phyloP scores from a whole-genome alignment of 2,329 filamentous ascomycete genomes.

The Tolypocladium endophyticum region DNA sequence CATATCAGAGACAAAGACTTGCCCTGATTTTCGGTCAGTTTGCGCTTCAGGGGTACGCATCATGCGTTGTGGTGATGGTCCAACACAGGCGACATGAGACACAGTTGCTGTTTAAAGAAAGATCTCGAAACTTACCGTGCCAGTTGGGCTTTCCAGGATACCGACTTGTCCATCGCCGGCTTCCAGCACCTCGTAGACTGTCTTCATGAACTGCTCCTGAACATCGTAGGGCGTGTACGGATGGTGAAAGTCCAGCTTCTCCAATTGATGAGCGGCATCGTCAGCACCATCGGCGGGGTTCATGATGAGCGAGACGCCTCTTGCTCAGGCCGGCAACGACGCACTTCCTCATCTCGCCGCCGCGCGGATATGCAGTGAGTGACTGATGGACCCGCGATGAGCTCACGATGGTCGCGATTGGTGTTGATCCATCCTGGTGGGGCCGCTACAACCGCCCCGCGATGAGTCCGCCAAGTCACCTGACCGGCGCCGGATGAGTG shows the following conservation, averaged over 20 bases:
- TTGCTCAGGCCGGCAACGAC: background rate
- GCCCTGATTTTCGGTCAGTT: conserved; percentile 37
- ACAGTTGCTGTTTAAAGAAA: background rate
- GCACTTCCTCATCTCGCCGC: background rate
- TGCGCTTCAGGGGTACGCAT: background rate
- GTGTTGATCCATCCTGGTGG: conserved; percentile 6
- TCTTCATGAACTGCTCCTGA: conserved; percentile 78
- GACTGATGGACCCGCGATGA: background rate
- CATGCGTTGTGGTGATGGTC: background rate
- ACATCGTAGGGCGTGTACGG: conserved; percentile 83
- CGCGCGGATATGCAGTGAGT: background rate
- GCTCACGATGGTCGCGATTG: conserved; percentile 1
- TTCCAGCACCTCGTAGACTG: conserved; percentile 70
- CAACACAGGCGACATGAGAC: background rate
- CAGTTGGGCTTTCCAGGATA: conserved; percentile 89
- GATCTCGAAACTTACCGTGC: conserved; percentile 43
- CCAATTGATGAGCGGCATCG: conserved; percentile 9
- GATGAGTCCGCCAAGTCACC: conserved; percentile 15
- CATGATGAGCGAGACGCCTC: background rate
- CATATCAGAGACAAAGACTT: conserved; percentile 92
- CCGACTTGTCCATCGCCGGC: conserved; percentile 62
- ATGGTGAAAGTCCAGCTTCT: conserved; percentile 62
- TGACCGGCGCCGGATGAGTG: conserved; percentile 8
- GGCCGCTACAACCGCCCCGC: conserved; percentile 11
- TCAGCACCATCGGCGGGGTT: conserved; percentile 5